These are phyloP conservation scores for Castanospermum australe DNA, from an alignment of 306 rosid genomes.

Conservation along the genomic window DNA sequence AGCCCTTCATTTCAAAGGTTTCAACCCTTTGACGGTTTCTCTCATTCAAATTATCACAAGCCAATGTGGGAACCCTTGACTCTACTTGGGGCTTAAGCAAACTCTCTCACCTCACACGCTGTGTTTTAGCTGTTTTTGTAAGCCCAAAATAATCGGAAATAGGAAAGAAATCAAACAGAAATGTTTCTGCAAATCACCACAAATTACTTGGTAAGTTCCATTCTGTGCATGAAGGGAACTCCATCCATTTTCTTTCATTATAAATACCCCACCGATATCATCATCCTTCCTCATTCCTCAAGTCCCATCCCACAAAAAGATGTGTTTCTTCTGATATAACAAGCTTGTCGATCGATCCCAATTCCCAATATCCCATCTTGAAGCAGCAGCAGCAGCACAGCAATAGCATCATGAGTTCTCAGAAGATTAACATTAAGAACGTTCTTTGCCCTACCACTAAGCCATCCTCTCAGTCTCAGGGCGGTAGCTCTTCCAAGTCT, in stretches of 20 bases:
- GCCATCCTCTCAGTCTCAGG: too few species aligned
- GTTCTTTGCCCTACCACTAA: too few species aligned
- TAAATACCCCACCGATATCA: background rate
- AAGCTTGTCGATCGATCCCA: too few species aligned
- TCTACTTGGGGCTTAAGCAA: background rate
- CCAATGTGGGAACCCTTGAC: background rate
- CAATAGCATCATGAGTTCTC: too few species aligned
- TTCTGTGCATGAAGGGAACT: background rate
- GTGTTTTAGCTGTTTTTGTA: too few species aligned
- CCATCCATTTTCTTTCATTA: background rate
- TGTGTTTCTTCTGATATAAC: background rate
- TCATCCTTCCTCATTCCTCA: background rate
- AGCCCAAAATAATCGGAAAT: background rate
- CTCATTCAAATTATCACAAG: background rate
- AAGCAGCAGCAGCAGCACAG: too few species aligned
- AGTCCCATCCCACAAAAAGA: background rate
- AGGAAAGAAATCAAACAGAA: background rate
- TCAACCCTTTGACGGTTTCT: background rate
- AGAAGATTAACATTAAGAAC: too few species aligned
- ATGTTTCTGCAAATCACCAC: background rate
- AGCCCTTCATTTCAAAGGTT: background rate
- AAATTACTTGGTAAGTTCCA: background rate
- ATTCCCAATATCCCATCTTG: too few species aligned
- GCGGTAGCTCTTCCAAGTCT: background rate
- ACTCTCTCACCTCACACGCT: background rate